Evolutionary conservation across 2,329 filamentous ascomycete genomes (phyloP), one percentile per base, ranked within the genome.

Genomic region (Cladorrhinum sp.): DNA sequence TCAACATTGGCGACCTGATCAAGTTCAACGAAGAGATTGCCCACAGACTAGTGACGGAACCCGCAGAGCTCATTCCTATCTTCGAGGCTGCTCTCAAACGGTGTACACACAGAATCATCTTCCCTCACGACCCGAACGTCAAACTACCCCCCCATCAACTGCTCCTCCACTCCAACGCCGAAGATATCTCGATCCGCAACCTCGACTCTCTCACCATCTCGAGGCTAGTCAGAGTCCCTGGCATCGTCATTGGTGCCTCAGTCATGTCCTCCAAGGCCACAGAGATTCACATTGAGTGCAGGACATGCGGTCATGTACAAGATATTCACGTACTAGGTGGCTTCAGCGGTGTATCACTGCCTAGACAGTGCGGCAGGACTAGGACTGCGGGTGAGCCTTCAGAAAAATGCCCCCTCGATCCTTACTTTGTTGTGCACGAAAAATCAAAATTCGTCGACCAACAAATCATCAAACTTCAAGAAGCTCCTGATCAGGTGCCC

Each of bases 181-280:
- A 93, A 56, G 88, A 96, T 73, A 92, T 93, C 27, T 95, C 93
- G 0, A 98, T 99, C 69, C 90, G 95, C 66, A 92, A 97, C 67
- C 84, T 99, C 41, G 95, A 96, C 69, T 96, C 95, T 8, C 89
- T 90, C 64, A 93, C 92, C 65, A 96, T 99, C 67, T 92, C 93
- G 4, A 88, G 92, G 68, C 88, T 99, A n/a, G 93, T 99, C 41
- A 87, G 93, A 59, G 96, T 99, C 60, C 95, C 95, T 0, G 96
- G 95, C 55, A 99, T 99, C 66, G 92, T 99, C 62, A 99, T 99
- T 66, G 93, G 95, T 51, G 95, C 95, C 51, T 97, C 93, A 1
- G 96, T 96, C 18, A 89, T 98, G 74, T 96, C 93, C 1, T 98
- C 93, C 12, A 98, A 99, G 79, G 92, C 95, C 4, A 97, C 92